Conservation (phyloP, 306 rosid species). For the Dalbergia cultrata region DNA sequence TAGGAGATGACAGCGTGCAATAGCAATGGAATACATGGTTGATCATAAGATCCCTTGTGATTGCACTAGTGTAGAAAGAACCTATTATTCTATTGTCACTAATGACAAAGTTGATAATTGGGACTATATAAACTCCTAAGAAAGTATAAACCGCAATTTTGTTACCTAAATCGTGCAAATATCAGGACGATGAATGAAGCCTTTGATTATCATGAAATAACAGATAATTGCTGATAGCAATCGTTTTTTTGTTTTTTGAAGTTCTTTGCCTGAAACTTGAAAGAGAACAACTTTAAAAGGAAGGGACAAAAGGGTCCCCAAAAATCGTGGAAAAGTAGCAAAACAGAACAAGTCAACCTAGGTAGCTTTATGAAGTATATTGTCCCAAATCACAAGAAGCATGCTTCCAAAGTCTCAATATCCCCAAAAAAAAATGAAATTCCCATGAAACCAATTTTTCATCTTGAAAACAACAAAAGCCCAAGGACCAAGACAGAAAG, state of each 20-base stretch:
- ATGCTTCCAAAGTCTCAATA: not conserved
- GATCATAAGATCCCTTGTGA: not conserved
- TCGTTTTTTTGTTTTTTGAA: too few relatives aligned
- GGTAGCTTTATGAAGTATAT: not conserved
- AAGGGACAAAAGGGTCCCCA: conserved; percentile 4
- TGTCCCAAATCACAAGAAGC: not conserved
- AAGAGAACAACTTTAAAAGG: not conserved
- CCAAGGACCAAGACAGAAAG: too few relatives aligned
- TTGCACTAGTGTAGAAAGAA: not conserved
- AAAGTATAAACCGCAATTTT: conserved; percentile 4
- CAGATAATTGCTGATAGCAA: conserved; percentile 21
- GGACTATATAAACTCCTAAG: conserved; percentile 7
- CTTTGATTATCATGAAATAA: conserved; percentile 7
- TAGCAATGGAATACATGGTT: not conserved
- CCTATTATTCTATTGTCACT: not conserved
- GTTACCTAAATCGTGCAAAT: not conserved
- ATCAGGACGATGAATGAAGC: not conserved
- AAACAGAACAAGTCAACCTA: not conserved
- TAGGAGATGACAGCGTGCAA: conserved; percentile 18
- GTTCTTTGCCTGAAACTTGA: not conserved
- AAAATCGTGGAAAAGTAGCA: not conserved
- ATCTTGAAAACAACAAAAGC: not conserved
- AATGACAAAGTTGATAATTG: not conserved
- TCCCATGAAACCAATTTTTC: not conserved
- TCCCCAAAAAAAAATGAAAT: not conserved